A percentile compares a stretch with the other conserved stretches of the same genome.
phyloP scores from a whole-genome alignment of 169 alveolate species.

The Babesia bovis region DNA sequence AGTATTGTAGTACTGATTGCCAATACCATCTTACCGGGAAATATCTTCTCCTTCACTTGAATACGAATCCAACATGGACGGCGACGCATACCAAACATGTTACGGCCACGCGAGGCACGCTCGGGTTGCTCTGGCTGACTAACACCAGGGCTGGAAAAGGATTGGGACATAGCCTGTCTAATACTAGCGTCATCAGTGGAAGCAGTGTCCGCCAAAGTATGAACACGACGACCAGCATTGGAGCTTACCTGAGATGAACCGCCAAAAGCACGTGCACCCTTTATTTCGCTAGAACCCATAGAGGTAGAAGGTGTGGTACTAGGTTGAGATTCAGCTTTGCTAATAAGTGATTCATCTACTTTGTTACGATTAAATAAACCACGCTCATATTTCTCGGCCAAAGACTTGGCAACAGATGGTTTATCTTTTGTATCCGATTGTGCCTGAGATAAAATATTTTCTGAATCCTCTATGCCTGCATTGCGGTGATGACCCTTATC shows the following conservation, averaged over 20 bases:
- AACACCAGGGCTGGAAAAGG: background rate
- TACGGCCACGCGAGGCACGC: background rate
- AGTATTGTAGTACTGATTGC: background rate
- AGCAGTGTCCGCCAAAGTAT: background rate
- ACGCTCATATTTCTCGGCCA: conserved; percentile 23
- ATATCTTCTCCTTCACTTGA: background rate
- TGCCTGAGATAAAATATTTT: background rate
- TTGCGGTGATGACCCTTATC: background rate
- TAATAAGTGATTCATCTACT: background rate
- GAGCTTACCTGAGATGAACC: background rate
- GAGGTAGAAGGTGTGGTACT: background rate
- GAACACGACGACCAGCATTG: background rate
- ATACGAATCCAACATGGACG: background rate
- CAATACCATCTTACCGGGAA: conserved; percentile 11
- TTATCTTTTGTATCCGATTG: background rate
- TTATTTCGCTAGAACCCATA: background rate
- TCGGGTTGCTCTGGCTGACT: background rate
- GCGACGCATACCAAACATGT: background rate
- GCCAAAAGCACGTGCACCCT: background rate
- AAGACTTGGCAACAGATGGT: conserved; percentile 1
- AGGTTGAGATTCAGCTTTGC: background rate
- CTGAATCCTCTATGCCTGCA: background rate
- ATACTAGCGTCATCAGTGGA: conserved; percentile 5
- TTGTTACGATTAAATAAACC: background rate
- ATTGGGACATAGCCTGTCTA: background rate